phyloP scores from a whole-genome alignment of 169 alveolate species.

The Pseudocohnilembus persalinus region DNA sequence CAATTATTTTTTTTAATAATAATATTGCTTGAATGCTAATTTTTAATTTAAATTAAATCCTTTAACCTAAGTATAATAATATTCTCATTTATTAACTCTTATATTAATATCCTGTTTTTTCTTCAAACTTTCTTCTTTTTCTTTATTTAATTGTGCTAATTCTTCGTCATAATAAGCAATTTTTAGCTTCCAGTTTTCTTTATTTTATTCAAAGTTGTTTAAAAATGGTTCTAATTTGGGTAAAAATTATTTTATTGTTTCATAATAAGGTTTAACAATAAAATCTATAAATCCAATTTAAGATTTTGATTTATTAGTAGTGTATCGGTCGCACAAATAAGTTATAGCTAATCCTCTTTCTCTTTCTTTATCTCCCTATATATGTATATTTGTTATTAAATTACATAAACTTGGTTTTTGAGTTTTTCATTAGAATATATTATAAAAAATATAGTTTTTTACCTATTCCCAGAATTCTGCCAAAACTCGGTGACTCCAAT shows the following conservation, averaged over 20 bases:
- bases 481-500: constrained; percentile 38
- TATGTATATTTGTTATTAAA: too few relatives aligned
- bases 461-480: constrained; percentile 42
- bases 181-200: constrained; percentile 13
- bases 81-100: too few relatives aligned
- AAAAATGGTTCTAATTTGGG: constrained; percentile 15
- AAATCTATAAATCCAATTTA: constrained; percentile 45
- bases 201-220: constrained; percentile 2
- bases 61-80: too few relatives aligned
- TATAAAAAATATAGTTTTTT: neutral
- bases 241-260: constrained; percentile 24
- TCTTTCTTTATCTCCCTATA: constrained; percentile 45
- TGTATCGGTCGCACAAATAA: constrained; percentile 42
- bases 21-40: too few relatives aligned
- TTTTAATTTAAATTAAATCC: too few relatives aligned
- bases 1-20: too few relatives aligned
- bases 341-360: constrained; percentile 31
- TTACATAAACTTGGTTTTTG: too few relatives aligned
- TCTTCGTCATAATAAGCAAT: neutral
- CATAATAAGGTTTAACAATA: constrained; percentile 41
- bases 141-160: neutral
- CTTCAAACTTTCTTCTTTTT: neutral
- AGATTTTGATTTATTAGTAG: constrained; percentile 36
- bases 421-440: too few relatives aligned
- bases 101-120: too few relatives aligned